Evolutionary conservation across 2,329 filamentous ascomycete species (phyloP).

Genomic region (Apiospora pterosperma): DNA sequence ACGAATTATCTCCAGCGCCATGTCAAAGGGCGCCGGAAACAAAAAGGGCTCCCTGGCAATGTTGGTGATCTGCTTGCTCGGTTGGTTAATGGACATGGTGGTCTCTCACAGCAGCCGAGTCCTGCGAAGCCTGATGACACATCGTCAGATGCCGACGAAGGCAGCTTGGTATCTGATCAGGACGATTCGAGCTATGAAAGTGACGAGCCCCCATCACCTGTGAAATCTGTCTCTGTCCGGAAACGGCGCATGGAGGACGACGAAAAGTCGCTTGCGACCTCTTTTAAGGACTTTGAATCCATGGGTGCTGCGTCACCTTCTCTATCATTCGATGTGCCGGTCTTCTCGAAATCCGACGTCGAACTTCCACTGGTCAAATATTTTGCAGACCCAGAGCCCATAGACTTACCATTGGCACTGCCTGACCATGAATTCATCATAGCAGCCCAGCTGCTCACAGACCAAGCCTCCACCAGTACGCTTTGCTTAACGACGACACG

Average conservation of each 20-base stretch:
- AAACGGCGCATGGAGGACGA: conserved; percentile 48
- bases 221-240: conserved; percentile 43
- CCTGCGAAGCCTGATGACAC: conserved; percentile 36
- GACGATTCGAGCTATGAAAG: conserved; percentile 50
- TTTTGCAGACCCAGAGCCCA: conserved; percentile 58
- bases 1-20: conserved; percentile 48
- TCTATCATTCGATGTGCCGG: conserved; percentile 46
- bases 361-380: conserved; percentile 51
- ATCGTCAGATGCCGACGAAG: conserved; percentile 44
- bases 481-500: conserved; percentile 28
- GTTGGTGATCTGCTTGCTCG: conserved; percentile 35
- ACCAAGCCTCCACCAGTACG: conserved; percentile 59
- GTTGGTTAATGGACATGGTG: conserved; percentile 31
- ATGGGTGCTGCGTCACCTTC: conserved; percentile 44
- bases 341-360: conserved; percentile 44
- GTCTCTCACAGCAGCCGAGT: conserved; percentile 33
- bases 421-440: conserved; percentile 61
- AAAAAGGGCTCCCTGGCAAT: conserved; percentile 32
- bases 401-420: conserved; percentile 40
- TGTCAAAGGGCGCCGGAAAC: conserved; percentile 35
- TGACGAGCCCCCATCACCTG: conserved; percentile 46
- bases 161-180: conserved; percentile 52
- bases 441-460: conserved; percentile 67
- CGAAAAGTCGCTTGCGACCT: conserved; percentile 48
- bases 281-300: conserved; percentile 45